Base-by-base conservation (phyloP, 2,329 filamentous ascomycete genomes). In the Fusarium pseudoanthophilum region DNA sequence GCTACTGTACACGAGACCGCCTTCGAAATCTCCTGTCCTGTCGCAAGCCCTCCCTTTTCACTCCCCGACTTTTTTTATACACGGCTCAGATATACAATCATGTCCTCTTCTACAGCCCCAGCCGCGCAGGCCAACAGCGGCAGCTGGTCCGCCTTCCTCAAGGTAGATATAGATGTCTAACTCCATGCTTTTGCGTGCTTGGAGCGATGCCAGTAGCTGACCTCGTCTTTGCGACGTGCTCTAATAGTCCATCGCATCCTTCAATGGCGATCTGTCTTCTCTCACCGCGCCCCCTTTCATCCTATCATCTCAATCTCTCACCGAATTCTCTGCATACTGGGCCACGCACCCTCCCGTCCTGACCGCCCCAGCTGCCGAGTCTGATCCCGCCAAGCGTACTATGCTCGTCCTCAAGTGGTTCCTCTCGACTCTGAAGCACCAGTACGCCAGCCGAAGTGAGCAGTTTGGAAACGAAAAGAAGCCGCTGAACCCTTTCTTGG, bases 391-490 rank as follows among this genome's bases (percentile, higher is more conserved):
- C 78, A 96, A 94, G 85, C 91, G 95, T 70, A 92, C 94, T 26
- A 84, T 97, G 75, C 87, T 95, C 39, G 95, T 98, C n/a, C 86
- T 98, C 77, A 97, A 95, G 83, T 98, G 95, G 95, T 98, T 98
- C 85, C 85, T 98, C 62, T 95, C 91, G 79, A 97, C 95, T 7
- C 87, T 98, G 59, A 97, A 96, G 85, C 94, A 97, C 83, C 94
- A 97, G 81, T 91, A 92, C 78, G 89, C 89, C 65, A 90, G 87
- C 78, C 87, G 89, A 67, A 97, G 93, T 80, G 95, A 98, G 76
- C 85, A 91, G 77, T 91, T 88, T 73, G 95, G 94, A 56, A 96
- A 94, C 79, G 95, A 98, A 87, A 98, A 98, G 90, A 99, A 98
- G 87, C 95, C 95, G 5, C 85, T 99, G 67, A 98, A 99, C 80